phyloP scores from a whole-genome alignment of 768 basidiomycete species.

The Gymnopilus dilepis region DNA sequence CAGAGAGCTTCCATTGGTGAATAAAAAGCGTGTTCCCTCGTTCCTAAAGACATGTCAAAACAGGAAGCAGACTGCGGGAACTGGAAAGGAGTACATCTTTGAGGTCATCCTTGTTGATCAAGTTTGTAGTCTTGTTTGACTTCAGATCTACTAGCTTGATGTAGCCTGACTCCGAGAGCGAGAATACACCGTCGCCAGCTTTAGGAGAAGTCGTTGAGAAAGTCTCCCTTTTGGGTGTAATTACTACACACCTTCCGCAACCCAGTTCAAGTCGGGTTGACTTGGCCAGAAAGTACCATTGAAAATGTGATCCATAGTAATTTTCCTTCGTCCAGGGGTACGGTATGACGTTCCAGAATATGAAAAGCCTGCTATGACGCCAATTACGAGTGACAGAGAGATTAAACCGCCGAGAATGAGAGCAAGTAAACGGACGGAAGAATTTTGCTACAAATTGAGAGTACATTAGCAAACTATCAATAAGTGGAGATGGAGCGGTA shows the following conservation, averaged over 20 bases:
- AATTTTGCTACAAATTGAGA: constrained; percentile 42
- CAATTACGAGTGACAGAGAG: constrained; percentile 66
- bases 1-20: constrained; percentile 79
- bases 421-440: constrained; percentile 65
- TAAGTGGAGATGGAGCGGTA: too few species aligned
- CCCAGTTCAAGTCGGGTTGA: constrained; percentile 71
- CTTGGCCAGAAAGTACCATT: constrained; percentile 82
- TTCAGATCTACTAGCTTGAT: constrained; percentile 86
- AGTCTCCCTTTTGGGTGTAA: neutral
- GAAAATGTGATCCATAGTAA: constrained; percentile 91
- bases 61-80: neutral
- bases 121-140: constrained; percentile 65
- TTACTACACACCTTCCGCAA: constrained; percentile 78
- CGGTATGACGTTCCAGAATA: constrained; percentile 64
- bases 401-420: constrained; percentile 66
- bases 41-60: constrained; percentile 45
- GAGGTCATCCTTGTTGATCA: constrained; percentile 65
- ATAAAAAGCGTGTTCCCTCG: constrained; percentile 55
- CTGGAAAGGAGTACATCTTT: constrained; percentile 56
- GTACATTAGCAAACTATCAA: too few species aligned
- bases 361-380: constrained; percentile 75
- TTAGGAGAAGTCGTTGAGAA: neutral
- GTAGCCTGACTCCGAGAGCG: constrained; percentile 58
- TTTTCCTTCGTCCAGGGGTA: constrained; percentile 59
- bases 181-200: constrained; percentile 97